Base-by-base conservation (phyloP, 2,329 filamentous ascomycete species). In the Paraphaeosphaeria minitans region DNA sequence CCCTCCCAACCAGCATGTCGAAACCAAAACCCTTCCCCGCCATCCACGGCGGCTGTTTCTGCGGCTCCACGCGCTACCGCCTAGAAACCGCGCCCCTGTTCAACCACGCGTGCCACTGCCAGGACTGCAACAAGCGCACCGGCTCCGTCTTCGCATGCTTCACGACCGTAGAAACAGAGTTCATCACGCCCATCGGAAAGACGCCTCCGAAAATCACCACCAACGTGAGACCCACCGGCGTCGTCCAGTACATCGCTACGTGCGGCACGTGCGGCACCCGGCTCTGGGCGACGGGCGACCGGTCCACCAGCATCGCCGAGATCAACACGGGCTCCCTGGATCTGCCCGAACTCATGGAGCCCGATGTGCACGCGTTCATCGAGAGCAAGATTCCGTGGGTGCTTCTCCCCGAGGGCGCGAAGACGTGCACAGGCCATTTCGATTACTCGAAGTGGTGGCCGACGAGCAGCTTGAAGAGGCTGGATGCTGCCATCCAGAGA, bases 341-440 rank as follows among this genome's bases (percentile, higher is more conserved):
- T 56, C 62, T 65, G 12, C 70, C 73, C 0, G 53, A 56, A 1
- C 51, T 73, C 12, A 70, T 75, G 67, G 68, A 70, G 51, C 73
- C 73, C 0, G 73, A 75, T 56, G 7, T 70, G 21, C 73, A 75
- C 51, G 53, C 58, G 1, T 74, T 61, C 52, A 59, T 71, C 2
- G 70, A 68, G 39, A 69, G 62, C 47, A 74, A 74, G 42, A n/a
- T 75, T 4, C 63, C 64, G 0, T 75, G 73, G 72, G 46, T 75
- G 2, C n/a, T 7, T 4, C 53, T 75, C 13, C 72, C 73, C 0
- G 58, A 66, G 3, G 66, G 58, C 2, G 66, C 72, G 9, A 68
- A 60, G 54, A 66, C 64, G 4, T 48, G 55, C 5, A 48, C 42
- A 27, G 60, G 58, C 4, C 45, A 57, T 1, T 66, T 56, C 43